Conservation (phyloP, 306 rosid species). For the Psophocarpus tetragonolobus region DNA sequence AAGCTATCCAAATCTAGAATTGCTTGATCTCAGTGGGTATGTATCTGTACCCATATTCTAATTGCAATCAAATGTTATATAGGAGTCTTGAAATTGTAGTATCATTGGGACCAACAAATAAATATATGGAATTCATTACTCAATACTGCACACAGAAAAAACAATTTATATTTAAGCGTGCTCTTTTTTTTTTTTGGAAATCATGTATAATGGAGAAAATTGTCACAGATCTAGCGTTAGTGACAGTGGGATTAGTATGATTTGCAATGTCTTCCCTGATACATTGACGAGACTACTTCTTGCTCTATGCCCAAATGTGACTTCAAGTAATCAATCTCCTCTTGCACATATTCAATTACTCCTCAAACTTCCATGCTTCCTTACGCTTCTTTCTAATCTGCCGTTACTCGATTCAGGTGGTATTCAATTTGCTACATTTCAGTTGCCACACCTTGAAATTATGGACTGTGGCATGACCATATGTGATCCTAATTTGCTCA, state of each 20-base stretch:
- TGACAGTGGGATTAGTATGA: constrained; percentile 94
- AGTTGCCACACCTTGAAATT: constrained; percentile 87
- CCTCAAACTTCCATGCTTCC: constrained; percentile 7
- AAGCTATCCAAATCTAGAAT: constrained; percentile 72
- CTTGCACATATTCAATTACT: constrained; percentile 6
- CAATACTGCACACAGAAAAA: not conserved
- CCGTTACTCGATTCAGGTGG: constrained; percentile 63
- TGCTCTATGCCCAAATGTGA: constrained; percentile 94
- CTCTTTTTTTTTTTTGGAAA: not conserved
- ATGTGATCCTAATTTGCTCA: constrained; percentile 62
- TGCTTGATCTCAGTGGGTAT: constrained; percentile 98
- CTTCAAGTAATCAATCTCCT: constrained; percentile 81
- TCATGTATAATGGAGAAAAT: constrained; percentile 28
- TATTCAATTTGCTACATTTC: constrained; percentile 92
- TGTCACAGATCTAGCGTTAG: constrained; percentile 82
- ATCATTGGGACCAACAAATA: not conserved
- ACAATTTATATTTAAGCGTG: not conserved
- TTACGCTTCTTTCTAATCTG: constrained; percentile 24
- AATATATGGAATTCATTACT: not conserved
- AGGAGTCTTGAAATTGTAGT: not conserved
- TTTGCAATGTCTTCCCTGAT: constrained; percentile 86
- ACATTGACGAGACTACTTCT: constrained; percentile 82
- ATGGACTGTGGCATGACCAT: constrained; percentile 99
- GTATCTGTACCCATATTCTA: constrained; percentile 27
- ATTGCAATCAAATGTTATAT: not conserved